phyloP scores from a whole-genome alignment of 2,329 filamentous ascomycete genomes.

The Penicillium polonicum region DNA sequence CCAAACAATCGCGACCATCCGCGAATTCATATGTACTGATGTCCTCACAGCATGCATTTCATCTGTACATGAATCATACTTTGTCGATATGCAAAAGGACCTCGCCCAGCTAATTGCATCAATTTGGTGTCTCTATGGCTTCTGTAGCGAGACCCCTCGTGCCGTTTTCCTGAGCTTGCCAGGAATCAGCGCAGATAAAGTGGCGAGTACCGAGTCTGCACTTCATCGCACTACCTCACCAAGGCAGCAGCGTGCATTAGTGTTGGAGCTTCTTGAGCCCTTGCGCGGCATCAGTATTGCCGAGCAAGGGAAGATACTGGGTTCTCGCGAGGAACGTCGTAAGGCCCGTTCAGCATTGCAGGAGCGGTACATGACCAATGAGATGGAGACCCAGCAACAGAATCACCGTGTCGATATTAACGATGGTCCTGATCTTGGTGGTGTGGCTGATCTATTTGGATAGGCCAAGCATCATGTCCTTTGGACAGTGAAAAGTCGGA shows the following conservation, averaged over 20 bases:
- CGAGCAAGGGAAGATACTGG: constrained; percentile 80
- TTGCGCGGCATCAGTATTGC: constrained; percentile 89
- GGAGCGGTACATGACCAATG: constrained; percentile 45
- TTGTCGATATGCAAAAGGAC: constrained; percentile 93
- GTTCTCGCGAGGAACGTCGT: constrained; percentile 41
- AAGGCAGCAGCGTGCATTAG: constrained; percentile 75
- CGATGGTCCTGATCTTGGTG: constrained; percentile 51
- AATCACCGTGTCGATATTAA: constrained; percentile 45
- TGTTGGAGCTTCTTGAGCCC: constrained; percentile 81
- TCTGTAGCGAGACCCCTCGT: constrained; percentile 67
- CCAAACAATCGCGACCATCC: constrained; percentile 65
- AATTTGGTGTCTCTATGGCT: constrained; percentile 75
- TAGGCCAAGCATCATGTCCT: constrained; percentile 21
- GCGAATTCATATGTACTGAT: constrained; percentile 85
- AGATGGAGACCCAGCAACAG: constrained; percentile 45
- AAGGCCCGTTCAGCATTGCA: constrained; percentile 45
- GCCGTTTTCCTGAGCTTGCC: constrained; percentile 77
- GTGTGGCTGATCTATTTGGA: constrained; percentile 55
- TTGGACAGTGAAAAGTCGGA: not conserved
- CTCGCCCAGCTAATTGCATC: constrained; percentile 82
- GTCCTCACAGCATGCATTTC: constrained; percentile 87
- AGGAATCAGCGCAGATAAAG: constrained; percentile 66
- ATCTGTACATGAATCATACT: constrained; percentile 91
- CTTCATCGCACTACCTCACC: constrained; percentile 57
- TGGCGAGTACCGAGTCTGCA: constrained; percentile 63